Base-by-base conservation (phyloP, 192 early-diverging fungal species). In the Pilobolus umbonatus region DNA sequence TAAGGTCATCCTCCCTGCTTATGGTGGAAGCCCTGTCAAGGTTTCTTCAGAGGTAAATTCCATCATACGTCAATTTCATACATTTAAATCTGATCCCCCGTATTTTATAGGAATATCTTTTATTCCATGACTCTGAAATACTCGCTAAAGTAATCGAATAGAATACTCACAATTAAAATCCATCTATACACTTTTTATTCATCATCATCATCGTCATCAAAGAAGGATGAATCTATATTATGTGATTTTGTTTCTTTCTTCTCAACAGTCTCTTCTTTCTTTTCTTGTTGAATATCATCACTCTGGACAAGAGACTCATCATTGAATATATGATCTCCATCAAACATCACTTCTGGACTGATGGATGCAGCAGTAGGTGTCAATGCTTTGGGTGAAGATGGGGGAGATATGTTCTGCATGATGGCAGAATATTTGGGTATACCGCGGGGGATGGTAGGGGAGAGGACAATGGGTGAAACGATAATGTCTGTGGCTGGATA, bases 1-100 rank as follows among this genome's bases (percentile, higher is more conserved):
- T 75, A 88, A 87, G 61, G 92, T 99, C 28, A 80, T 99, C 38
- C 85, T 99, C 28, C 97, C 97, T 43, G 76, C 89, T 22, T 99
- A 88, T 65, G 95, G 97, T 64, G 97, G 97, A 48, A 87, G 74
- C 78, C 69, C 81, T 57, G 88, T 99, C 80, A 98, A 98, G 84
- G 63, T 98, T 31, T 79, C 83, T 53, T 78, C 87, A 54, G 87
- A 93, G 73, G 68, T 70, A 70, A 34, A 29, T 36, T 9, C 21
- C 3, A n/a, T 53, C 40, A 31, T 42, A 4, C 17, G 15, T 50
- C 30, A 15, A 17, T n/a, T 43, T 10, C 15, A 32, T 22, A 51
- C 30, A 14, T 49, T 22, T 30, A 0, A 54, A 4, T 4, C 12
- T 21, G 35, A 36, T 7, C 5, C 34, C 11, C 34, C 11, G 34